A percentile compares a stretch with the other conserved stretches of the same genome.
Conservation (phyloP, 139 green algal species). For the Chlorokybus atmophyticus region DNA sequence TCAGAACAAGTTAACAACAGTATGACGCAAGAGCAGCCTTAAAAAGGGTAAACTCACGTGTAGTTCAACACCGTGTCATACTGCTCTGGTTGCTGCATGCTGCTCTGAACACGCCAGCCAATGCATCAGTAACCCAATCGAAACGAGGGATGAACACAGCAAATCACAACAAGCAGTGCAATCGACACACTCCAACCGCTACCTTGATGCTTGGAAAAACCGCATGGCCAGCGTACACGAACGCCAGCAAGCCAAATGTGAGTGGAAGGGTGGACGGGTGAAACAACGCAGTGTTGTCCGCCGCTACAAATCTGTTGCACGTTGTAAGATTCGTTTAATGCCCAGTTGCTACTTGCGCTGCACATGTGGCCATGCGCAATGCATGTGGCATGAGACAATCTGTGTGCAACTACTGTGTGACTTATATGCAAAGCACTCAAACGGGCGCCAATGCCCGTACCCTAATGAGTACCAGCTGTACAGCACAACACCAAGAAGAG, state of each 20-base stretch:
- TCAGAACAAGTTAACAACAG: too few species aligned
- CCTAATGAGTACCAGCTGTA: constrained; percentile 16
- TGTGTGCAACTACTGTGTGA: too few species aligned
- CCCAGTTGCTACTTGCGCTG: too few species aligned
- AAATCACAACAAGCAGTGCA: background rate
- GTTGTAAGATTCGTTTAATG: too few species aligned
- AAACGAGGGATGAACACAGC: background rate
- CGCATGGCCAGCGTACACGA: constrained; percentile 58
- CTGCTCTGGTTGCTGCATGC: constrained; percentile 41
- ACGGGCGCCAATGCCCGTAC: too few species aligned
- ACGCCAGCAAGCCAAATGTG: constrained; percentile 59
- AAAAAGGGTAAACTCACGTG: constrained; percentile 6
- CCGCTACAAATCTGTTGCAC: too few species aligned
- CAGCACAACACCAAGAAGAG: constrained; percentile 20
- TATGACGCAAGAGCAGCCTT: too few species aligned
- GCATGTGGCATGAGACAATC: too few species aligned
- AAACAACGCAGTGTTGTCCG: constrained; percentile 31
- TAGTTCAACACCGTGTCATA: constrained; percentile 28
- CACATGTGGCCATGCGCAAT: too few species aligned
- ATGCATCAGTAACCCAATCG: too few species aligned
- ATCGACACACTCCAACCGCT: background rate
- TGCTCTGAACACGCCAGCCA: too few species aligned
- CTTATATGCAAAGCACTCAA: too few species aligned
- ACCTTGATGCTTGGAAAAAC: constrained; percentile 57
- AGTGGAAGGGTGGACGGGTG: constrained; percentile 41